phyloP scores from a whole-genome alignment of 2,329 filamentous ascomycete species.

The Aureobasidium namibiae region DNA sequence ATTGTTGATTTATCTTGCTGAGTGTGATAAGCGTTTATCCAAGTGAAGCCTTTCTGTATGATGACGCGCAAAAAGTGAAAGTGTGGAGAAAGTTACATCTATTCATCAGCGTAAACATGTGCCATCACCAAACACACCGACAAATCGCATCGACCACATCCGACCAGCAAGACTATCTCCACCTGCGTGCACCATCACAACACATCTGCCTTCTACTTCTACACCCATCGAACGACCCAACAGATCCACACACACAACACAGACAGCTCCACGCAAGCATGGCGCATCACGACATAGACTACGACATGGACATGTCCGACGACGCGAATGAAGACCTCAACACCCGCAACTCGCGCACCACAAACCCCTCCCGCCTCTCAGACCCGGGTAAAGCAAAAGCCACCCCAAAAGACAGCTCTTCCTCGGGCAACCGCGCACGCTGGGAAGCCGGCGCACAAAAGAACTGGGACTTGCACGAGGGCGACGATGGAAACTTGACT shows the following conservation, averaged over 20 bases:
- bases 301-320: constrained; percentile 15
- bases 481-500: constrained; percentile 26
- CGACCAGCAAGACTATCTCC: neutral
- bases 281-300: constrained; percentile 15
- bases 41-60: neutral
- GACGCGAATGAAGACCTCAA: constrained; percentile 9
- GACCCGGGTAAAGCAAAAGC: constrained; percentile 4
- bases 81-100: neutral
- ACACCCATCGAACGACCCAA: neutral
- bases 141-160: neutral
- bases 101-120: neutral
- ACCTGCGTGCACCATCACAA: neutral
- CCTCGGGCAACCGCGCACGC: neutral
- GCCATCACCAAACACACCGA: neutral
- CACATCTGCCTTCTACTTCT: neutral
- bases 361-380: neutral
- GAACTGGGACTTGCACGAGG: constrained; percentile 27
- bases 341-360: neutral
- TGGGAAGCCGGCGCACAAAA: constrained; percentile 28
- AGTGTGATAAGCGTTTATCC: neutral
- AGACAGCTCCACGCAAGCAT: neutral
- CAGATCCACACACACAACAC: neutral
- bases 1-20: neutral
- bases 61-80: constrained; percentile 1
- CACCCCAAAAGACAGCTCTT: neutral